Conservation (phyloP, 2,329 filamentous ascomycete species). For the Neofusicoccum sp. region DNA sequence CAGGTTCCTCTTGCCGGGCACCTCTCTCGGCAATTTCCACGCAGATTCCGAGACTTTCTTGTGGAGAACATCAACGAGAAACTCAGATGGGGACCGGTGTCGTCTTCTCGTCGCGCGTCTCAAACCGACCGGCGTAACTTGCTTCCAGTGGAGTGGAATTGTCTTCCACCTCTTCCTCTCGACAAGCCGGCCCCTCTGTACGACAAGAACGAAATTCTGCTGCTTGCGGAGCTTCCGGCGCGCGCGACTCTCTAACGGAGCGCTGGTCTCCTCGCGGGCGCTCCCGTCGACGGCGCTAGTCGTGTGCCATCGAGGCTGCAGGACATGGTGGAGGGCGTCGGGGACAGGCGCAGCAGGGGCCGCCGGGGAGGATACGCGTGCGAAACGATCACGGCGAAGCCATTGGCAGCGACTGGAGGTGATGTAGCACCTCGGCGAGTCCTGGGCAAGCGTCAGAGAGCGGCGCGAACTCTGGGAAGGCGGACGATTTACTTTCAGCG, state of each 20-base stretch:
- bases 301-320: neutral
- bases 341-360: neutral
- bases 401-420: neutral
- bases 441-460: neutral
- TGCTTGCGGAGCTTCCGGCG: too few species aligned
- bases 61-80: neutral
- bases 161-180: neutral
- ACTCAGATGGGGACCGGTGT: neutral
- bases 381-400: neutral
- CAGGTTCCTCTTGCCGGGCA: conserved; percentile 4
- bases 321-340: neutral
- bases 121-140: neutral
- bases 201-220: neutral
- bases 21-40: neutral
- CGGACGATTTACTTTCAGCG: neutral
- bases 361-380: too few species aligned
- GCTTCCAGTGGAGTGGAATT: neutral
- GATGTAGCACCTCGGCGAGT: neutral
- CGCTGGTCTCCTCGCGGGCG: too few species aligned
- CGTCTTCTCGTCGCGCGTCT: neutral
- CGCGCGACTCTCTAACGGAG: too few species aligned
- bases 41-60: neutral
- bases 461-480: neutral
- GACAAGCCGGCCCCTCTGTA: neutral
- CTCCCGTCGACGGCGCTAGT: too few species aligned